Conservation (phyloP, 257 asterid species). For the Solanum lycopersicoides region DNA sequence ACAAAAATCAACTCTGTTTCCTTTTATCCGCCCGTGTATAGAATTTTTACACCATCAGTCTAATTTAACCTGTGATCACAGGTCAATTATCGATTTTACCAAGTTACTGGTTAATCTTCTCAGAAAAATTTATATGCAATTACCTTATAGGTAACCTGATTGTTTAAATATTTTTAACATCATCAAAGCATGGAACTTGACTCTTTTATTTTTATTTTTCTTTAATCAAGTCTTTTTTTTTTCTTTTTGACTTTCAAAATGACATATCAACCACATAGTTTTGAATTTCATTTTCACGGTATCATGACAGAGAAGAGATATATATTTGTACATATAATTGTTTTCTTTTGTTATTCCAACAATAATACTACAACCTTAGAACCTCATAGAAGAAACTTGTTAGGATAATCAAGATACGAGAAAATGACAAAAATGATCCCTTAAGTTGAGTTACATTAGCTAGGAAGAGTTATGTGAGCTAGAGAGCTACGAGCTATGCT, state of each 20-base stretch:
- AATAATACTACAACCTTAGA: background rate
- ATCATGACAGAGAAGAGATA: background rate
- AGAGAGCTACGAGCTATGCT: background rate
- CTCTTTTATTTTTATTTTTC: background rate
- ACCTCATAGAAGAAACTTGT: background rate
- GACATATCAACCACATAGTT: background rate
- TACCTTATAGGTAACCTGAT: background rate
- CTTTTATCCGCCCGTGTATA: background rate
- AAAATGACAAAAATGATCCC: background rate
- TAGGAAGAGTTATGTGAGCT: background rate
- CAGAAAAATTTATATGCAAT: background rate
- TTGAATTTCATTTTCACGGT: background rate
- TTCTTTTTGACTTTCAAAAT: background rate
- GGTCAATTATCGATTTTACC: background rate
- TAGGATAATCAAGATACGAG: background rate
- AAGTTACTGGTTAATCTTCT: background rate
- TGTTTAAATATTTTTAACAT: background rate
- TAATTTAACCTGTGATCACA: background rate
- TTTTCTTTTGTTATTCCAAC: background rate
- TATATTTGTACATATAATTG: background rate
- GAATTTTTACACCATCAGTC: background rate
- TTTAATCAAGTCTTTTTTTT: background rate
- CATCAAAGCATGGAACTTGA: background rate
- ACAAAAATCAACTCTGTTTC: background rate
- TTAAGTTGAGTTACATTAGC: background rate